Base-by-base conservation (phyloP, 306 rosid species). In the Dryas drummondii region DNA sequence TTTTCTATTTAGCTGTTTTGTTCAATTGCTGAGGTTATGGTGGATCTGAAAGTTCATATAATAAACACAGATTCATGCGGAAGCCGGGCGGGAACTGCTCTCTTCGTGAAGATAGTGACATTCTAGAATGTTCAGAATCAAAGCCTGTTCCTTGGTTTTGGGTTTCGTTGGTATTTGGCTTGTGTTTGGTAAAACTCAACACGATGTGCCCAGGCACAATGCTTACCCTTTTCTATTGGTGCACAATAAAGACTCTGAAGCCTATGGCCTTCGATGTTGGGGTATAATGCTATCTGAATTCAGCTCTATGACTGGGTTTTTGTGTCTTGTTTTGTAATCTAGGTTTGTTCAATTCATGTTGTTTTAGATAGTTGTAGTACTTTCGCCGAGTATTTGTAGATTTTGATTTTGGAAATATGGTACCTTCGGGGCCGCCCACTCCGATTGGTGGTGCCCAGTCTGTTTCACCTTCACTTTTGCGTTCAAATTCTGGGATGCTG, bases 371-470 rank as follows among this genome's bases (percentile, higher is more conserved):
- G 87, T 80, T 87, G 64, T 82, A 70, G 57, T 82, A 79, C 78
- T 79, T 79, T 50, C n/a, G 59, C 81, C 47, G 68, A 83, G 80
- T 77, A 84, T 68, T 85, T 70, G 65, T 80, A 79, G 73, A 75
- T 82, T 66, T 49, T 79, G 53, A 60, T 67, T 72, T 68, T 79
- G 79, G 71, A 80, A 85, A 74, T 82, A 94, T 94, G 98, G 94
- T 86, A 56, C 93, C 94, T 64, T 91, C 96, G 51, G 98, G 97
- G 89, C 92, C 92, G 64, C 87, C 97, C 81, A 84, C 92, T 66
- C 93, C 88, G 13, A 91, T 94, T 71, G 94, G 97, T 75, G 88
- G 96, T 80, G 75, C 88, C 81, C 98, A 90, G 81, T 91, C 98
- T 75, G 91, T 94, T 59, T 61, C 94, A 0, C 86, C 97, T 44